Percentiles rank a stretch among this genome's conserved stretches.
phyloP scores from a whole-genome alignment of 805 yeast genomes.

The Saccharomycopsis amapae region DNA sequence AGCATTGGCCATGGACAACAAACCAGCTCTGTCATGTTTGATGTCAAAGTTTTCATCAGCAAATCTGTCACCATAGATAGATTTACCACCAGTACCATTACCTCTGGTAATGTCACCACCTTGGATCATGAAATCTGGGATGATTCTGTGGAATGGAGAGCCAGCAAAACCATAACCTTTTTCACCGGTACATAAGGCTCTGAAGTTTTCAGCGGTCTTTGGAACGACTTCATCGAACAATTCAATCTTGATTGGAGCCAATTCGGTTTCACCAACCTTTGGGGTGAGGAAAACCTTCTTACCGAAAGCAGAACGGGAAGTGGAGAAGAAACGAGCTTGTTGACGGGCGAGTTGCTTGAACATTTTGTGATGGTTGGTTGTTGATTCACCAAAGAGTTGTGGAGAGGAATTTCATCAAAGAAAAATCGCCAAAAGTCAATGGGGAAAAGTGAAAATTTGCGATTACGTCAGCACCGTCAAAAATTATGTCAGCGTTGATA shows the following conservation, averaged over 20 bases:
- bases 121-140: slow-evolving; percentile 85
- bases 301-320: slow-evolving; percentile 11
- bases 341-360: not conserved
- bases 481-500: no score
- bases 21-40: slow-evolving; percentile 75
- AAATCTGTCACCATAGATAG: slow-evolving; percentile 75
- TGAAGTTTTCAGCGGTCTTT: slow-evolving; percentile 82
- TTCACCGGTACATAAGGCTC: slow-evolving; percentile 85
- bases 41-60: slow-evolving; percentile 82
- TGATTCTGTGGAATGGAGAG: slow-evolving; percentile 86
- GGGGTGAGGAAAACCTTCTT: slow-evolving; percentile 19
- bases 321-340: slow-evolving; percentile 10
- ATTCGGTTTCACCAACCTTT: slow-evolving; percentile 42
- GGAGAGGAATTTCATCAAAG: no score
- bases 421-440: no score
- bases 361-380: no score
- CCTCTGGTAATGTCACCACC: slow-evolving; percentile 83
- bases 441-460: no score
- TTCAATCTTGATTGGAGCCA: slow-evolving; percentile 77
- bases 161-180: slow-evolving; percentile 75
- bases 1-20: slow-evolving; percentile 94
- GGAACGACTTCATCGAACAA: slow-evolving; percentile 71
- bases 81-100: slow-evolving; percentile 74
- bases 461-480: no score
- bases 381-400: no score